These are phyloP conservation scores for Tulasnella sp. DNA, from an alignment of 768 basidiomycete species.

Conservation along the genomic window DNA sequence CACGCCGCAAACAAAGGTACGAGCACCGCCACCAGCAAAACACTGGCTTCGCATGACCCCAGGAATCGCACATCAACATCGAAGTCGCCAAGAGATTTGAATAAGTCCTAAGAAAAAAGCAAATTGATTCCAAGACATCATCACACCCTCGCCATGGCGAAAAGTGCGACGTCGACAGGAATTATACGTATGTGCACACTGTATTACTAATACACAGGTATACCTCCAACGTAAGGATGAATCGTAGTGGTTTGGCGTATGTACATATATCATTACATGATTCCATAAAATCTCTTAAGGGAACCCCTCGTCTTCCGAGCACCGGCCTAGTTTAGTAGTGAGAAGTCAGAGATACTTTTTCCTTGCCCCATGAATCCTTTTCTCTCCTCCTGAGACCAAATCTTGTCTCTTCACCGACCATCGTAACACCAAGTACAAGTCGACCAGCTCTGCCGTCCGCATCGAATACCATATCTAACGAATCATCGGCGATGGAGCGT, in stretches of 20 bases:
- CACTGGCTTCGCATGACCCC: too few species aligned
- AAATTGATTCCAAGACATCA: not conserved
- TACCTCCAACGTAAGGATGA: too few species aligned
- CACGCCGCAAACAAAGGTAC: too few species aligned
- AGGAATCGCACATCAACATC: too few species aligned
- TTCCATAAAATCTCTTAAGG: not conserved
- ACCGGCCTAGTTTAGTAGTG: too few species aligned
- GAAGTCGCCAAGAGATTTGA: too few species aligned
- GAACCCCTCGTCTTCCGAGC: not conserved
- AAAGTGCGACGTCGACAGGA: too few species aligned
- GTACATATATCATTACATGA: not conserved
- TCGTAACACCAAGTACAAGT: not conserved
- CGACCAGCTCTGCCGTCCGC: not conserved
- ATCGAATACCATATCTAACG: not conserved
- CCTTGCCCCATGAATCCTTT: not conserved
- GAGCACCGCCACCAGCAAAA: too few species aligned
- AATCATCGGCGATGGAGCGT: not conserved
- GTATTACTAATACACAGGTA: too few species aligned
- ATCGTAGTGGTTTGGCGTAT: too few species aligned
- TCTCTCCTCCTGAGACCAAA: not conserved
- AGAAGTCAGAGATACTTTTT: not conserved
- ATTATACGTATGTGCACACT: too few species aligned
- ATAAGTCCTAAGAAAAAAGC: too few species aligned
- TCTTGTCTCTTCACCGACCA: not conserved
- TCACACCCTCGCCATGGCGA: not conserved